phyloP scores from a whole-genome alignment of 2,329 filamentous ascomycete genomes.

The Epichloe sp. region DNA sequence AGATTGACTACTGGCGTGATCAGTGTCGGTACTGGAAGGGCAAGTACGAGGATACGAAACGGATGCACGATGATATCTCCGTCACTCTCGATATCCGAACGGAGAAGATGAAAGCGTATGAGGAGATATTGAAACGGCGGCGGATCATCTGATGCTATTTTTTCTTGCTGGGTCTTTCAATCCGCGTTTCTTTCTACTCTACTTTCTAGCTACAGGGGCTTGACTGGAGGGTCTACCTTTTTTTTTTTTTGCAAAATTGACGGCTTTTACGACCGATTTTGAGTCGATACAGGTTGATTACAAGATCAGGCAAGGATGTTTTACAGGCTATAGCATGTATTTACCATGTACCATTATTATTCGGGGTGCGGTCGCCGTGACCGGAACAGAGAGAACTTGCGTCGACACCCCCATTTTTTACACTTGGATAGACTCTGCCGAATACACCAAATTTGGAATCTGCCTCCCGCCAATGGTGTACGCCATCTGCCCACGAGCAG shows the following conservation, averaged over 20 bases:
- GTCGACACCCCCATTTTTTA: not conserved
- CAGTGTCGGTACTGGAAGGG: slow-evolving; percentile 18
- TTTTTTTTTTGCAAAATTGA: too few species aligned
- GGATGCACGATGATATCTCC: slow-evolving; percentile 16
- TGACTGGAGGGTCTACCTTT: too few species aligned
- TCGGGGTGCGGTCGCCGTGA: too few species aligned
- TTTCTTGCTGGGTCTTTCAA: not conserved
- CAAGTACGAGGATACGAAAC: slow-evolving; percentile 15
- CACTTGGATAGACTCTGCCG: not conserved
- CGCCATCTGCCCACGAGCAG: not conserved
- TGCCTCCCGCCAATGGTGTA: not conserved
- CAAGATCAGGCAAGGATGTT: too few species aligned
- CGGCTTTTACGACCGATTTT: too few species aligned
- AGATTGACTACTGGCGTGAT: slow-evolving; percentile 23
- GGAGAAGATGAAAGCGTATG: slow-evolving; percentile 20
- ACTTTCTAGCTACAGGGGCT: too few species aligned
- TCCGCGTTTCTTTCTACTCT: not conserved
- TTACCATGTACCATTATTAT: too few species aligned
- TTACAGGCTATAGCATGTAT: too few species aligned
- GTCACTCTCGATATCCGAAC: slow-evolving; percentile 17
- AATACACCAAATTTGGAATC: not conserved
- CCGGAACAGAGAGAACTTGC: not conserved
- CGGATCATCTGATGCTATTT: slow-evolving; percentile 13
- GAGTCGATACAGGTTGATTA: too few species aligned
- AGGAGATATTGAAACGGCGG: slow-evolving; percentile 20